Evolutionary conservation across 2,329 filamentous ascomycete genomes (phyloP), one percentile per base, ranked within the genome.

Genomic region (Volutella citrinella): DNA sequence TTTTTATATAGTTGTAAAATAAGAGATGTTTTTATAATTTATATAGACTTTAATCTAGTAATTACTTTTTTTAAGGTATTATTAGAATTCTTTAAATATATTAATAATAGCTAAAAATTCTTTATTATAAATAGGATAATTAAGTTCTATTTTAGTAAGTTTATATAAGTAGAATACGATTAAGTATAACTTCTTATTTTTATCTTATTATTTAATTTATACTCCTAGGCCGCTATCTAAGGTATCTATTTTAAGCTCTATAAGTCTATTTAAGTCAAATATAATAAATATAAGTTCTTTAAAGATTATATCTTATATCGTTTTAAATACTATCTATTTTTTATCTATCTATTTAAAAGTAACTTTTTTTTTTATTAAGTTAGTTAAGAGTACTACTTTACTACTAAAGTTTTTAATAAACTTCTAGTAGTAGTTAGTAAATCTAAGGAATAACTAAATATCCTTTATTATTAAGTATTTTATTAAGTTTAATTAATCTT

Each of bases 401-500:
- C 29, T 19, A 22, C 10, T 22, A 32, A 32, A 32, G 22, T 14
- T 20, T 23, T 24, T 32, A 20, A 32, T 32, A 20, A 32, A 32
- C 24, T 20, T 19, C 24, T 20, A 15, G 28, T 30, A n/a, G n/a
- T n/a, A n/a, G n/a, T n/a, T n/a, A n/a, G n/a, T n/a, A n/a, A n/a
- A n/a, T n/a, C n/a, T n/a, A 10, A 32, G 24, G 19, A 32, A 32
- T 7, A 20, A 19, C 24, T 32, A 20, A 20, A 23, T 14, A 23
- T 32, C 29, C 17, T 32, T 32, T 23, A 32, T 20, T 19, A 22
- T 32, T 19, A 32, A 32, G 19, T 32, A n/a, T n/a, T n/a, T n/a
- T n/a, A n/a, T n/a, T n/a, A n/a, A n/a, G n/a, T n/a, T n/a, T n/a
- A n/a, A n/a, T n/a, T n/a, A n/a, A n/a, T n/a, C n/a, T n/a, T n/a